A percentile compares a stretch with the other conserved stretches of the same genome.
These are phyloP conservation scores for Aspergillus terreus DNA, from an alignment of 2,329 filamentous ascomycete species.

Conservation along the genomic window DNA sequence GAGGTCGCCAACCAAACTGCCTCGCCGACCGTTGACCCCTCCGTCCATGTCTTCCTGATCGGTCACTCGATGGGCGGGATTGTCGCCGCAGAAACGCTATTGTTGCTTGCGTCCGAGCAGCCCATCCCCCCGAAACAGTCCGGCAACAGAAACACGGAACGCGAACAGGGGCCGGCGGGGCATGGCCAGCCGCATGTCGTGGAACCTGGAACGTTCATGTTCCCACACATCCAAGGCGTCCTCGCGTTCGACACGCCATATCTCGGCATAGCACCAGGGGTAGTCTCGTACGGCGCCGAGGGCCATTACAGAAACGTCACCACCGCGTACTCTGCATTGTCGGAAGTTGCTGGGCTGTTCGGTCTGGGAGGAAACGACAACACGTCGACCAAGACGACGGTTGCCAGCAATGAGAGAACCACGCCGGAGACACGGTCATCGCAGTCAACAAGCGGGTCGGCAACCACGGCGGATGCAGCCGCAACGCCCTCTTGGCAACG, in stretches of 20 bases:
- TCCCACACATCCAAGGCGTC: conserved; percentile 86
- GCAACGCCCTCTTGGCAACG: conserved; percentile 61
- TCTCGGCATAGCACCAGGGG: conserved; percentile 49
- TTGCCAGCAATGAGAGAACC: conserved; percentile 9
- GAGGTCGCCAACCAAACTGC: conserved; percentile 78
- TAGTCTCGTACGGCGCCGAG: conserved; percentile 63
- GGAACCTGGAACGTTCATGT: conserved; percentile 63
- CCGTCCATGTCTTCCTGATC: conserved; percentile 74
- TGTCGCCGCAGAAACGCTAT: conserved; percentile 82
- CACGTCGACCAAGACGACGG: conserved; percentile 10
- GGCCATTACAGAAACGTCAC: conserved; percentile 74
- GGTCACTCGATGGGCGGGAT: conserved; percentile 94
- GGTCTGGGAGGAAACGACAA: conserved; percentile 55
- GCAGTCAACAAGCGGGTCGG: conserved; percentile 26
- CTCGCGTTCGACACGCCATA: conserved; percentile 94
- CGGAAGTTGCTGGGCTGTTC: conserved; percentile 58
- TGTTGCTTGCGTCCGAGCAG: conserved; percentile 68
- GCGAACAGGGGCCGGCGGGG: not conserved
- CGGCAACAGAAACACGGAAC: not conserved
- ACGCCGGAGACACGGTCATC: conserved; percentile 13
- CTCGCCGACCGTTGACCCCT: conserved; percentile 81
- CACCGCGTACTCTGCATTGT: conserved; percentile 66
- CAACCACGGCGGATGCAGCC: conserved; percentile 42
- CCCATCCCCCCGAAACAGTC: conserved; percentile 39
- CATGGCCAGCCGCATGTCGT: conserved; percentile 14